phyloP scores from a whole-genome alignment of 768 basidiomycete species.

The Dioszegia aurantiaca region DNA sequence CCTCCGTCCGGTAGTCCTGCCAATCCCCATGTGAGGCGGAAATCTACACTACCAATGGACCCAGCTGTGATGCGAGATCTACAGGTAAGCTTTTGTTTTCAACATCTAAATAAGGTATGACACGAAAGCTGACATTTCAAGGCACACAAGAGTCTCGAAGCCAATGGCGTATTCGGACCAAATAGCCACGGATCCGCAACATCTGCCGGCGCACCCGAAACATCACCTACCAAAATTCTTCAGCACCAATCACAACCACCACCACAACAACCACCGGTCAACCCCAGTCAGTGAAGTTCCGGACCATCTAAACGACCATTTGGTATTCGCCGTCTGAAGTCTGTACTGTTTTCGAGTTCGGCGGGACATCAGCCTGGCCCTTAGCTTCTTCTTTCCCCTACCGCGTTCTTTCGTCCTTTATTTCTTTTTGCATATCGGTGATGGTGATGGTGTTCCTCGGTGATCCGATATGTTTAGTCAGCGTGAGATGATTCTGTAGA shows the following conservation, averaged over 20 bases:
- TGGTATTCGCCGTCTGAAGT: conserved; percentile 2
- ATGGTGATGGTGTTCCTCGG: no score
- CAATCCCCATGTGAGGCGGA: conserved; percentile 83
- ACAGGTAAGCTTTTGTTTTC: conserved; percentile 39
- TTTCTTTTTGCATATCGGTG: no score
- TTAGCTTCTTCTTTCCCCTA: not conserved
- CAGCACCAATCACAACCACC: not conserved
- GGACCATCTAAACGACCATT: conserved; percentile 10
- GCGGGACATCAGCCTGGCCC: not conserved
- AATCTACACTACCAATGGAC: conserved; percentile 80
- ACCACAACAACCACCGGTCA: not conserved
- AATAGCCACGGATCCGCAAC: not conserved
- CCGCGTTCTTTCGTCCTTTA: not conserved
- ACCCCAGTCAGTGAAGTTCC: conserved; percentile 7
- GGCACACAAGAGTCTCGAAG: conserved; percentile 14
- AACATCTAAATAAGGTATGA: no score
- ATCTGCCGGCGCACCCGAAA: conserved; percentile 9
- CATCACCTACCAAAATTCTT: conserved; percentile 4
- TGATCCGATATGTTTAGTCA: no score
- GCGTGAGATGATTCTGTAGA: no score
- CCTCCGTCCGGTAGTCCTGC: conserved; percentile 25
- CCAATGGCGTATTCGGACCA: not conserved
- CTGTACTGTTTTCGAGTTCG: conserved; percentile 4
- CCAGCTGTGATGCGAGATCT: conserved; percentile 51
- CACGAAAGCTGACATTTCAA: conserved; percentile 3